Conservation (phyloP, 2,329 filamentous ascomycete genomes). For the Septoria petroselini region DNA sequence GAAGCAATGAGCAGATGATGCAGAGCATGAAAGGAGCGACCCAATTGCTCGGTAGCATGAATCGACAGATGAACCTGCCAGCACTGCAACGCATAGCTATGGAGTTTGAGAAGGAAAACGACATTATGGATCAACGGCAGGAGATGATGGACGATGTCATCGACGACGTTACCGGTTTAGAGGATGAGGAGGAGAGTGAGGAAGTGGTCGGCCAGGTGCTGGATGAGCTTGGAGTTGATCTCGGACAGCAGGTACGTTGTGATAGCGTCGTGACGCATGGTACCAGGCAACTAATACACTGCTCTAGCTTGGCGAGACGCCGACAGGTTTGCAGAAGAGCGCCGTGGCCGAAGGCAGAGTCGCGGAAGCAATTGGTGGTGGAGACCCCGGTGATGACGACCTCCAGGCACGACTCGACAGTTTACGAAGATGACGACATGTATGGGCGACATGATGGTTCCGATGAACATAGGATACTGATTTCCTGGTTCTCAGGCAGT, state of each 20-base stretch:
- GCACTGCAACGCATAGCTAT: conserved; percentile 94
- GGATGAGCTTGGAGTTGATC: conserved; percentile 93
- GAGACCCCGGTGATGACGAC: conserved; percentile 73
- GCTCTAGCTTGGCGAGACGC: conserved; percentile 81
- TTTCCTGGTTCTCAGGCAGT: not conserved
- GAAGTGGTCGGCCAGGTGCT: conserved; percentile 95
- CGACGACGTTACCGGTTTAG: conserved; percentile 89
- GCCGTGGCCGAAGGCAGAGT: conserved; percentile 71
- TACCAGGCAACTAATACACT: conserved; percentile 13
- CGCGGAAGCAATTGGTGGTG: conserved; percentile 77
- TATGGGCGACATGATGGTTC: conserved; percentile 4
- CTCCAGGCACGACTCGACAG: conserved; percentile 91
- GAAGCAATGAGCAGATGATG: conserved; percentile 99
- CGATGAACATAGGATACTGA: not conserved
- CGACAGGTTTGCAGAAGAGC: conserved; percentile 73
- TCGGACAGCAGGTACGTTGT: conserved; percentile 83
- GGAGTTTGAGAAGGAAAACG: conserved; percentile 98
- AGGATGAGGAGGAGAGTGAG: conserved; percentile 91
- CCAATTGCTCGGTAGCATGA: conserved; percentile 91
- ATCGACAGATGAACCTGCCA: conserved; percentile 93
- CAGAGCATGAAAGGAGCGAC: conserved; percentile 99
- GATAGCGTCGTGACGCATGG: not conserved
- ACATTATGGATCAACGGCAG: conserved; percentile 97
- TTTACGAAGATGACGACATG: conserved; percentile 47
- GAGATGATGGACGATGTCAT: conserved; percentile 99